These are phyloP conservation scores for Cutaneotrichosporon cutaneum DNA, from an alignment of 1,284 basidiomycete species.

Conservation along the genomic window DNA sequence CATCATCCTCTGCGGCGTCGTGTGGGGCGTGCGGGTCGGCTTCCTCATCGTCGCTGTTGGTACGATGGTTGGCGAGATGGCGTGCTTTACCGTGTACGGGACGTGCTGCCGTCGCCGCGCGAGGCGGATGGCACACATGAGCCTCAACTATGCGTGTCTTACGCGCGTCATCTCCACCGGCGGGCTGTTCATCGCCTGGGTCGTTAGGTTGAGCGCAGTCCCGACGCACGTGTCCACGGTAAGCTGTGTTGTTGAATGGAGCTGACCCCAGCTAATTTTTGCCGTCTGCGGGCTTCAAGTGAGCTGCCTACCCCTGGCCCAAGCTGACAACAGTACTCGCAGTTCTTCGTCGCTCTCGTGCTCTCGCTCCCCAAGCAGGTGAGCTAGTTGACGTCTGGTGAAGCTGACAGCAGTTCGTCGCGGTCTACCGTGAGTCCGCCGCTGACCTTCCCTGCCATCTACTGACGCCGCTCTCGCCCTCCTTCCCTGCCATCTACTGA, in stretches of 20 bases:
- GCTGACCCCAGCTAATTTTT: slow-evolving; percentile 37
- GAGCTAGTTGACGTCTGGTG: not conserved
- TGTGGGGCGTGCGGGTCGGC: slow-evolving; percentile 51
- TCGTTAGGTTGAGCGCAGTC: slow-evolving; percentile 44
- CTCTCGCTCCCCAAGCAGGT: slow-evolving; percentile 52
- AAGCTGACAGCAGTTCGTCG: slow-evolving; percentile 29
- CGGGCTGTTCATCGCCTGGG: slow-evolving; percentile 45
- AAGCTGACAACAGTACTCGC: slow-evolving; percentile 30
- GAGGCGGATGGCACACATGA: slow-evolving; percentile 43
- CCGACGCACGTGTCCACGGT: slow-evolving; percentile 50
- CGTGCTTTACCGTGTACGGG: slow-evolving; percentile 47
- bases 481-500: not conserved
- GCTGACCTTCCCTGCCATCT: not conserved
- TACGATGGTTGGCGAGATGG: slow-evolving; percentile 46
- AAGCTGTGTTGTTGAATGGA: slow-evolving; percentile 18
- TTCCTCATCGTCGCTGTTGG: slow-evolving; percentile 45
- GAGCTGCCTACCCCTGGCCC: not conserved
- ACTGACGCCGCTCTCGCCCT: slow-evolving; percentile 11
- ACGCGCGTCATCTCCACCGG: slow-evolving; percentile 45
- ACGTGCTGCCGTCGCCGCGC: slow-evolving; percentile 45
- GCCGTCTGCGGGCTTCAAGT: slow-evolving; percentile 41
- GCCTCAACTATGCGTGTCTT: slow-evolving; percentile 50
- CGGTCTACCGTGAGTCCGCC: slow-evolving; percentile 28
- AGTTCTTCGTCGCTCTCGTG: slow-evolving; percentile 45
- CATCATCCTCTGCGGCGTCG: slow-evolving; percentile 45